A percentile compares a stretch with the other conserved stretches of the same genome.
phyloP scores from a whole-genome alignment of 2,329 filamentous ascomycete species.

The Ophiocordyceps robertsii region DNA sequence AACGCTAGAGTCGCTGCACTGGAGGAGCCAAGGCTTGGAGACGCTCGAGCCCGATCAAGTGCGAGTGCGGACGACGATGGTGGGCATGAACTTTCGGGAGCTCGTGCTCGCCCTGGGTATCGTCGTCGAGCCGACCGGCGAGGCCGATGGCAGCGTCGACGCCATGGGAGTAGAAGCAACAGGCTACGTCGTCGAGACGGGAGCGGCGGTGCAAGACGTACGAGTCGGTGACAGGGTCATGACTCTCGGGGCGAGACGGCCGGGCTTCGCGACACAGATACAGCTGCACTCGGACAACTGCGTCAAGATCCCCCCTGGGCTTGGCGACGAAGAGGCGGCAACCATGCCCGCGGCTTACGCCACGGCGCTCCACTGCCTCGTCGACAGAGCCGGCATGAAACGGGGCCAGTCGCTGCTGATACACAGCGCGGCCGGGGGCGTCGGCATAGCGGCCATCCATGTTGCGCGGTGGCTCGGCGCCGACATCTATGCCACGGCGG shows the following conservation, averaged over 20 bases:
- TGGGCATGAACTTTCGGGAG: constrained; percentile 11
- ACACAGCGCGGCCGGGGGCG: constrained; percentile 15
- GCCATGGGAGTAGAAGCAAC: constrained; percentile 13
- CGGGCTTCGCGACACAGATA: constrained; percentile 8
- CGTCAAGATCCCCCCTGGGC: constrained; percentile 17
- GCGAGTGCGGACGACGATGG: neutral
- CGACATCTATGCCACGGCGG: constrained; percentile 13
- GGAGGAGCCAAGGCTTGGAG: neutral
- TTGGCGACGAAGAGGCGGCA: constrained; percentile 20
- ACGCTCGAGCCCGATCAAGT: neutral
- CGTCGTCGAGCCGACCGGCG: constrained; percentile 4
- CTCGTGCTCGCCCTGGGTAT: constrained; percentile 18
- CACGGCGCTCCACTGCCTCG: constrained; percentile 14
- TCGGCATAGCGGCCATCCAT: constrained; percentile 16
- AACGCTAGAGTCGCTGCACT: neutral
- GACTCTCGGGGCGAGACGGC: neutral
- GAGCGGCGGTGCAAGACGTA: constrained; percentile 11
- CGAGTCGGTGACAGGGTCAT: constrained; percentile 17
- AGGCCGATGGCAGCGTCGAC: neutral
- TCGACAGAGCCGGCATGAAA: constrained; percentile 3
- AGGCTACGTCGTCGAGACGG: constrained; percentile 13
- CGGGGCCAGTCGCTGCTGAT: constrained; percentile 14
- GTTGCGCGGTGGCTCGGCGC: constrained; percentile 12
- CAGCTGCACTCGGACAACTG: constrained; percentile 12
- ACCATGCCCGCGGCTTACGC: constrained; percentile 17